Conservation (phyloP, 805 yeast genomes). For the Ogataea salicorniae region DNA sequence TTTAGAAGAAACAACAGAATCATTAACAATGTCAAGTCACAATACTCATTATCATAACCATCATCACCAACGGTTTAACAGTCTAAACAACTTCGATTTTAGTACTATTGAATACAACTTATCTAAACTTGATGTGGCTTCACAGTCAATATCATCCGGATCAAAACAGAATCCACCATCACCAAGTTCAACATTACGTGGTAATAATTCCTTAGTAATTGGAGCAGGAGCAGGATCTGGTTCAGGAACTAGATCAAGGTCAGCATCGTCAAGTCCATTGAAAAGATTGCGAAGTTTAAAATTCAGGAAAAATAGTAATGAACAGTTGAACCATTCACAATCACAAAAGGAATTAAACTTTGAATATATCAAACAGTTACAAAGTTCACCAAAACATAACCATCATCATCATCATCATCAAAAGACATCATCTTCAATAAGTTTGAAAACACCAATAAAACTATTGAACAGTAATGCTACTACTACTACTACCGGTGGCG, state of each 20-base stretch:
- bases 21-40: neutral
- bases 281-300: conserved; percentile 23
- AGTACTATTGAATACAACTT: no score
- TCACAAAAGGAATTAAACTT: conserved; percentile 24
- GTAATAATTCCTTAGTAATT: no score
- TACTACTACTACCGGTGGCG: neutral
- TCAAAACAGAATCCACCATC: conserved; percentile 11
- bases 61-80: no score
- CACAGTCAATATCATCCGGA: no score
- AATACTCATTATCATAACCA: neutral
- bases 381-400: conserved; percentile 22
- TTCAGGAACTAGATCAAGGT: conserved; percentile 7
- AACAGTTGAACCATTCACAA: conserved; percentile 10
- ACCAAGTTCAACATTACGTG: conserved; percentile 1
- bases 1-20: neutral
- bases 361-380: conserved; percentile 23
- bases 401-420: conserved; percentile 6
- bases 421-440: conserved; percentile 15
- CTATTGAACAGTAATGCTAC: neutral
- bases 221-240: neutral
- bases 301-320: conserved; percentile 7
- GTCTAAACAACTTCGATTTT: no score
- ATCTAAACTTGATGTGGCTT: no score
- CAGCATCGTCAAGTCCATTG: conserved; percentile 24
- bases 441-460: conserved; percentile 16